These are phyloP conservation scores for Cutaneotrichosporon dermatis DNA, from an alignment of 1,284 basidiomycete genomes.

Conservation along the genomic window DNA sequence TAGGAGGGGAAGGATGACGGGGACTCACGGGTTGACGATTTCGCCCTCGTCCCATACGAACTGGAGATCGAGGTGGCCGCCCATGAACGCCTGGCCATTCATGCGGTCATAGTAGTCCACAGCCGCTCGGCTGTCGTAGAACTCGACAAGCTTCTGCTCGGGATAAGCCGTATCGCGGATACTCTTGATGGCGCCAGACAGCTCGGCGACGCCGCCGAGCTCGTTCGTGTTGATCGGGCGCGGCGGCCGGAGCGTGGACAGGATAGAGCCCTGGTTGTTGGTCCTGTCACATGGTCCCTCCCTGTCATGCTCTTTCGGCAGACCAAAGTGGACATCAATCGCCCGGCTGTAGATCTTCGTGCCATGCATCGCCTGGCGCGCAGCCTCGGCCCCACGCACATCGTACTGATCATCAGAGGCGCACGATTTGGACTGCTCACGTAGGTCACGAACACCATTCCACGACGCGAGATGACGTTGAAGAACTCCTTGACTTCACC, in stretches of 20 bases:
- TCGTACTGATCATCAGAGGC: slow-evolving; percentile 62
- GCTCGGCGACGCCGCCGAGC: slow-evolving; percentile 72
- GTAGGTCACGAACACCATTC: slow-evolving; percentile 96
- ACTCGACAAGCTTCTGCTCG: slow-evolving; percentile 83
- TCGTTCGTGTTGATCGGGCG: slow-evolving; percentile 74
- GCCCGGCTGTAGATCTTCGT: slow-evolving; percentile 75
- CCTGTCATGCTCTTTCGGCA: slow-evolving; percentile 80
- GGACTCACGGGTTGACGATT: slow-evolving; percentile 41
- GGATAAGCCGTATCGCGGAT: slow-evolving; percentile 62
- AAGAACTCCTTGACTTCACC: slow-evolving; percentile 97
- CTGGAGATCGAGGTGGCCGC: slow-evolving; percentile 79
- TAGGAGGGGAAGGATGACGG: background rate
- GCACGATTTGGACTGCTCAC: slow-evolving; percentile 56
- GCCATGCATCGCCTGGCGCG: slow-evolving; percentile 79
- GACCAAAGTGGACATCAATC: slow-evolving; percentile 97
- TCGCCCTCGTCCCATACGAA: slow-evolving; percentile 76
- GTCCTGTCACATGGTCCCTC: slow-evolving; percentile 69
- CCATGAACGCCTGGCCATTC: slow-evolving; percentile 69
- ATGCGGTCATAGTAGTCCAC: slow-evolving; percentile 75
- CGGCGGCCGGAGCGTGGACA: slow-evolving; percentile 64
- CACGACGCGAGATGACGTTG: slow-evolving; percentile 85
- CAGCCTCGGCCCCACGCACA: slow-evolving; percentile 81
- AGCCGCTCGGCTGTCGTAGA: slow-evolving; percentile 77
- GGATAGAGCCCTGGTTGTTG: slow-evolving; percentile 82
- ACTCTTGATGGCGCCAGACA: slow-evolving; percentile 83